A percentile compares a stretch with the other conserved stretches of the same genome.
phyloP scores from a whole-genome alignment of 2,329 filamentous ascomycete genomes.

The Rhinocladiella similis region DNA sequence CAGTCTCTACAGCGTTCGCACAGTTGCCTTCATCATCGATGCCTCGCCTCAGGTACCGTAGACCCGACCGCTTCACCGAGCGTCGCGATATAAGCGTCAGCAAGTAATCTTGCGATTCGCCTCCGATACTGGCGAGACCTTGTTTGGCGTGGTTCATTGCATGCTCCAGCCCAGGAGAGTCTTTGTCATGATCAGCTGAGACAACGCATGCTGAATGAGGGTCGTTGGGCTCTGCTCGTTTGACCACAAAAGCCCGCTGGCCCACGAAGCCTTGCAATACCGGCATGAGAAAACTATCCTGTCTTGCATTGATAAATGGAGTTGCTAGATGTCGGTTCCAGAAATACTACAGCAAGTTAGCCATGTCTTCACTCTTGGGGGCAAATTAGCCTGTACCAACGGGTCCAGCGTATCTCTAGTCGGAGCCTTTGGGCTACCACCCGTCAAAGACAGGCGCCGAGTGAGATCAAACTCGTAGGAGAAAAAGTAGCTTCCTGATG shows the following conservation, averaged over 20 bases:
- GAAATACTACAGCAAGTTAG: slow-evolving; percentile 61
- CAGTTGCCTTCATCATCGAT: slow-evolving; percentile 86
- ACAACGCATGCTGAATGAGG: slow-evolving; percentile 30
- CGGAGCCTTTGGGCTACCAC: slow-evolving; percentile 11
- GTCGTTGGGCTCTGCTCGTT: slow-evolving; percentile 37
- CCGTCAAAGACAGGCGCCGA: slow-evolving; percentile 50
- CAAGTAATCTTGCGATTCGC: slow-evolving; percentile 57
- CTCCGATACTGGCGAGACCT: slow-evolving; percentile 29
- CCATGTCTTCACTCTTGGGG: not conserved
- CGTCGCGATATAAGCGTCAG: slow-evolving; percentile 91
- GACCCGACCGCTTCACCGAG: slow-evolving; percentile 79
- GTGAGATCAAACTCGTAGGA: slow-evolving; percentile 95
- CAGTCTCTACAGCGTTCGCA: slow-evolving; percentile 91
- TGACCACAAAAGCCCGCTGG: slow-evolving; percentile 76
- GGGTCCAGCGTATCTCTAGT: slow-evolving; percentile 17
- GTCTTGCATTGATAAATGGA: slow-evolving; percentile 72
- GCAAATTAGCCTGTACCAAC: slow-evolving; percentile 7
- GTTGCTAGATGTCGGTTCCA: slow-evolving; percentile 81
- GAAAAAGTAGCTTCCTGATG: slow-evolving; percentile 86
- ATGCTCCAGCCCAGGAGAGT: slow-evolving; percentile 28
- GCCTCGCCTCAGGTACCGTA: slow-evolving; percentile 86
- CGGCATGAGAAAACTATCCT: slow-evolving; percentile 72
- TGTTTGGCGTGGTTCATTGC: slow-evolving; percentile 17
- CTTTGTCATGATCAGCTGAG: slow-evolving; percentile 42
- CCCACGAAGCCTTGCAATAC: slow-evolving; percentile 94